Evolutionary conservation across 805 yeast genomes (phyloP).

Genomic region (Schwanniomyces occidentalis): DNA sequence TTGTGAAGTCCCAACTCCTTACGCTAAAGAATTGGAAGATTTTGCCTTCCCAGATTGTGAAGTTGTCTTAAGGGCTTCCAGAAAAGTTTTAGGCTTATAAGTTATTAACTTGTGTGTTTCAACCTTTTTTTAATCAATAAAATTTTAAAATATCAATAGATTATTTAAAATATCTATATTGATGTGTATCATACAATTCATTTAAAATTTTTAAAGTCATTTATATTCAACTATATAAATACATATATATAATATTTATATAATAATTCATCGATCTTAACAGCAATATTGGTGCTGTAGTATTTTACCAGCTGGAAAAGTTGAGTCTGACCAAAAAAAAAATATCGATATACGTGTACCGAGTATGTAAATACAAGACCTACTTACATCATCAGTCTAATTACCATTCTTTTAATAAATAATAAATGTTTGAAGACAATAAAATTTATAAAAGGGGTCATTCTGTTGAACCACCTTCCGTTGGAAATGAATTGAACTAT

Average conservation of each 20-base stretch:
- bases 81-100: slow-evolving; percentile 73
- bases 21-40: slow-evolving; percentile 93
- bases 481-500: slow-evolving; percentile 16
- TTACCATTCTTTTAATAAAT: too few relatives aligned
- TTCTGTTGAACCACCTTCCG: slow-evolving; percentile 7
- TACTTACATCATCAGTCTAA: too few relatives aligned
- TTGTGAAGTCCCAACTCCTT: slow-evolving; percentile 99
- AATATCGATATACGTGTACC: too few relatives aligned
- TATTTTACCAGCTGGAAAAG: too few relatives aligned
- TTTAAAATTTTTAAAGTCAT: slow-evolving; percentile 1
- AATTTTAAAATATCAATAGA: slow-evolving; percentile 1
- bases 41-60: slow-evolving; percentile 98
- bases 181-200: slow-evolving; percentile 6
- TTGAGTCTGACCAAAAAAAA: too few relatives aligned
- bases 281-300: too few relatives aligned
- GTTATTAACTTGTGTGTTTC: too few relatives aligned
- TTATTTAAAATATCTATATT: slow-evolving; percentile 1
- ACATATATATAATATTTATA: too few relatives aligned
- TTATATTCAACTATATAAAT: too few relatives aligned
- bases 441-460: slow-evolving; percentile 5
- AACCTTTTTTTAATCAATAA: slow-evolving; percentile 1
- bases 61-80: slow-evolving; percentile 82
- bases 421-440: slow-evolving; percentile 5
- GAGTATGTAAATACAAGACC: too few relatives aligned
- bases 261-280: too few relatives aligned